Evolutionary conservation across 129 eudicot genomes (phyloP).

Genomic region (Cynara cardunculus): DNA sequence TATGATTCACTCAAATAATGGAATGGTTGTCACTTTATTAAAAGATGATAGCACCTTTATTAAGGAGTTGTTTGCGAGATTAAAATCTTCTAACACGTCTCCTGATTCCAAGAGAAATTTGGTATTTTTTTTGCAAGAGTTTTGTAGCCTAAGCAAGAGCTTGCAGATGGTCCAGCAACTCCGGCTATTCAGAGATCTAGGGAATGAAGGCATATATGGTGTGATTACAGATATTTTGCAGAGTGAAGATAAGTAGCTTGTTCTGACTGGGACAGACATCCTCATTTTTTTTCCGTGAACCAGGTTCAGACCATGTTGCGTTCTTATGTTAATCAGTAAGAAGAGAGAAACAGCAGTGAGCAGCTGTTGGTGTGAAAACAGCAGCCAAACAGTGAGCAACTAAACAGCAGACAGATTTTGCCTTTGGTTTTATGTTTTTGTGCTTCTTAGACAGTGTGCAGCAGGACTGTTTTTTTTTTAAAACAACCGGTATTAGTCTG

Average conservation of each 20-base stretch:
- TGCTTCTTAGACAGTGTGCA: no score
- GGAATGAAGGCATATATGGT: slow-evolving; percentile 78
- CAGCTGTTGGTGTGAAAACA: no score
- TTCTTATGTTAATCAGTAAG: slow-evolving; percentile 61
- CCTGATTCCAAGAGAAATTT: slow-evolving; percentile 62
- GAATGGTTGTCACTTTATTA: slow-evolving; percentile 74
- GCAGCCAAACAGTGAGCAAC: no score
- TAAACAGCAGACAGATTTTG: no score
- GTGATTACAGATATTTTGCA: slow-evolving; percentile 66
- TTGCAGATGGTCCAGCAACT: slow-evolving; percentile 82
- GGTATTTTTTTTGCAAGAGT: slow-evolving; percentile 92
- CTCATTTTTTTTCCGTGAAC: slow-evolving; percentile 70
- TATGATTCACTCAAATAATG: slow-evolving; percentile 85
- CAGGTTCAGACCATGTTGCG: slow-evolving; percentile 80
- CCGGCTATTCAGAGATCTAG: slow-evolving; percentile 81
- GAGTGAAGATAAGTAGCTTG: slow-evolving; percentile 77
- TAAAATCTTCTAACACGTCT: slow-evolving; percentile 62
- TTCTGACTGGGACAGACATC: slow-evolving; percentile 96
- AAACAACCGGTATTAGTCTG: no score
- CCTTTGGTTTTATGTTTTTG: no score
- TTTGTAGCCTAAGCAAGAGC: slow-evolving; percentile 83
- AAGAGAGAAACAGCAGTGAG: no score
- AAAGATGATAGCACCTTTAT: slow-evolving; percentile 79
- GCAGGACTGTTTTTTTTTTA: no score
- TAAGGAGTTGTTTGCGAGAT: slow-evolving; percentile 71